phyloP scores from a whole-genome alignment of 257 asterid genomes.

The Rhazya stricta region DNA sequence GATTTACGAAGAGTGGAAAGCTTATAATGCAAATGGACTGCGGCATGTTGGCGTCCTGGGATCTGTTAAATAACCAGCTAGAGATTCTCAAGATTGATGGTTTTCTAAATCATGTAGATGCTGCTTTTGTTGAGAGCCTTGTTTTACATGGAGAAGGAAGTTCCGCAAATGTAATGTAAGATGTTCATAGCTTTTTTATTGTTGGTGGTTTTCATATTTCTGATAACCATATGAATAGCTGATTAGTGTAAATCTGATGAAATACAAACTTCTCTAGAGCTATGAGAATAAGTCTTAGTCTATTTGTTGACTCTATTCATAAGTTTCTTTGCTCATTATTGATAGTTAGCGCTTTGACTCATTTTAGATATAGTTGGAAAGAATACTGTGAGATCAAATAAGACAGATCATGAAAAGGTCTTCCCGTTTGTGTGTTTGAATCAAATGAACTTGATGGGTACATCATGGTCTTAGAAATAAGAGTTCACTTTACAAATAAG shows the following conservation, averaged over 20 bases:
- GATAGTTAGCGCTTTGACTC: neutral
- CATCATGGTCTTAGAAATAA: too few species aligned
- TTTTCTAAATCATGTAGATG: slow-evolving; percentile 10
- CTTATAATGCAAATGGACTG: slow-evolving; percentile 4
- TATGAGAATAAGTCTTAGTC: neutral
- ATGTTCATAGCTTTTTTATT: neutral
- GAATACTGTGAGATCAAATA: neutral
- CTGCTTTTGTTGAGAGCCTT: slow-evolving; percentile 17
- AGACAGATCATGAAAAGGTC: neutral
- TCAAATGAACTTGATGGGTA: neutral
- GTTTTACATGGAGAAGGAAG: neutral
- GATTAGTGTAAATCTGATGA: neutral
- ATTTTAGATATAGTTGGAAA: neutral
- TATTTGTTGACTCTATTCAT: neutral
- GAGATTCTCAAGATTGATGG: neutral
- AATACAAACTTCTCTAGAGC: neutral
- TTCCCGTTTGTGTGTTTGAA: neutral
- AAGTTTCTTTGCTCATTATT: neutral
- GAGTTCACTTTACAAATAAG: too few species aligned
- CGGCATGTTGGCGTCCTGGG: slow-evolving; percentile 6
- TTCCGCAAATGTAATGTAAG: slow-evolving; percentile 5
- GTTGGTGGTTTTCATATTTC: neutral
- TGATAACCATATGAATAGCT: neutral
- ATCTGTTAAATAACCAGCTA: neutral
- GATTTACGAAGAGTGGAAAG: slow-evolving; percentile 9